Conservation (phyloP, 1,284 basidiomycete species). For the Gymnopus androsaceus region DNA sequence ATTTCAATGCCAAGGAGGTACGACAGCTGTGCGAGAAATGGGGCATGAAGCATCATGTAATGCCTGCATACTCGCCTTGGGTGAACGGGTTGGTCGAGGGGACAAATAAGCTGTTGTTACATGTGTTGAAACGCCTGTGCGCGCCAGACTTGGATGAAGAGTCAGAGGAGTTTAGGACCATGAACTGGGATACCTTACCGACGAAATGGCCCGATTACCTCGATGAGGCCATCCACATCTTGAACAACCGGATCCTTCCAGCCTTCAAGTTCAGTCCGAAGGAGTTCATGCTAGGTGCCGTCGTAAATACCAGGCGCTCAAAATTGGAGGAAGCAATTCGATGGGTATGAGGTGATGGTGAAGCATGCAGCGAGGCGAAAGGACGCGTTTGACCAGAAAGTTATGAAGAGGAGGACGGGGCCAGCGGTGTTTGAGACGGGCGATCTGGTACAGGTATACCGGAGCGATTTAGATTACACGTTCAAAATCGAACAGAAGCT, state of each 20-base stretch:
- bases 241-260: too few species aligned
- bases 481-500: too few species aligned
- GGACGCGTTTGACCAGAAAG: slow-evolving; percentile 26
- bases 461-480: slow-evolving; percentile 30
- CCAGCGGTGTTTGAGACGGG: slow-evolving; percentile 28
- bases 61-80: slow-evolving; percentile 41
- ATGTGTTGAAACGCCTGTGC: slow-evolving; percentile 30
- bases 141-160: slow-evolving; percentile 29
- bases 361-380: slow-evolving; percentile 26
- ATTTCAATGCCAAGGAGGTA: slow-evolving; percentile 39
- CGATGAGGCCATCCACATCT: slow-evolving; percentile 27
- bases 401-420: slow-evolving; percentile 15
- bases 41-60: slow-evolving; percentile 23
- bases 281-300: slow-evolving; percentile 25
- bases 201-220: slow-evolving; percentile 33
- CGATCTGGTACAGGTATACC: slow-evolving; percentile 33
- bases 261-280: too few species aligned
- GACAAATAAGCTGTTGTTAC: slow-evolving; percentile 33
- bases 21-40: slow-evolving; percentile 27
- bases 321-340: slow-evolving; percentile 19
- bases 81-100: slow-evolving; percentile 39
- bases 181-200: slow-evolving; percentile 14
- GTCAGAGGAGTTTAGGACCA: slow-evolving; percentile 22
- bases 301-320: slow-evolving; percentile 25
- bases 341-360: slow-evolving; percentile 22